Evolutionary conservation across 2,329 filamentous ascomycete species (phyloP).

Genomic region (Verticillium klebahnii): DNA sequence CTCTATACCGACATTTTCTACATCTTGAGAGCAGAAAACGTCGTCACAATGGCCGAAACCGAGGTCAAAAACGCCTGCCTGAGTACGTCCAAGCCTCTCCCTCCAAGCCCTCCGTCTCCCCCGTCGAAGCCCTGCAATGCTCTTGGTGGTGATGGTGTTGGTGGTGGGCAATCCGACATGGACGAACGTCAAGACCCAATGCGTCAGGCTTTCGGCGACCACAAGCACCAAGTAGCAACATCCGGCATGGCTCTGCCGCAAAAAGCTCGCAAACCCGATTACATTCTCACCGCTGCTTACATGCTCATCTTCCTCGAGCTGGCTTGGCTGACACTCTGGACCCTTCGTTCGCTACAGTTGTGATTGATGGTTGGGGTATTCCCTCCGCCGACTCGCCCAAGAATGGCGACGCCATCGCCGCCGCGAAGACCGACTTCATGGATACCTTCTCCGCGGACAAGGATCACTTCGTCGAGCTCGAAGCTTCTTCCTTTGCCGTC

Average conservation of each 20-base stretch:
- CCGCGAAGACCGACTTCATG: constrained; percentile 92
- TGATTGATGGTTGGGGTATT: constrained; percentile 99
- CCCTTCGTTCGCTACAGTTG: constrained; percentile 61
- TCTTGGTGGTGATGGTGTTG: constrained; percentile 1
- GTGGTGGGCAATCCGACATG: too few relatives aligned
- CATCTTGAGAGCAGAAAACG: constrained; percentile 1
- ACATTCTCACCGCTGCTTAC: constrained; percentile 26
- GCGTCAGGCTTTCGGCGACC: too few relatives aligned
- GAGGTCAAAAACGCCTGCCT: constrained; percentile 46
- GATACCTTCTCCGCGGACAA: constrained; percentile 79
- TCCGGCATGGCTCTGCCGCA: too few relatives aligned
- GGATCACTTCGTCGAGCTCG: constrained; percentile 86
- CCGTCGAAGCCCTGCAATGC: constrained; percentile 10
- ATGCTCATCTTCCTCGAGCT: constrained; percentile 52
- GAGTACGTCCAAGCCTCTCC: constrained; percentile 44
- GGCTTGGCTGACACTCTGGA: constrained; percentile 54
- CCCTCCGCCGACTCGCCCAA: constrained; percentile 74
- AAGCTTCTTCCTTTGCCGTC: constrained; percentile 92
- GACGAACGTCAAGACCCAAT: too few relatives aligned
- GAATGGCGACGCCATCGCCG: constrained; percentile 91
- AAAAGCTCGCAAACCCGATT: constrained; percentile 11
- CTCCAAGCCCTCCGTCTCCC: constrained; percentile 21
- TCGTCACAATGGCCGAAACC: constrained; percentile 44
- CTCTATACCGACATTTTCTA: background rate
- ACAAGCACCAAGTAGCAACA: too few relatives aligned